Conservation (phyloP, 495 filamentous ascomycete species). For the Hyaloscypha finlandica region DNA sequence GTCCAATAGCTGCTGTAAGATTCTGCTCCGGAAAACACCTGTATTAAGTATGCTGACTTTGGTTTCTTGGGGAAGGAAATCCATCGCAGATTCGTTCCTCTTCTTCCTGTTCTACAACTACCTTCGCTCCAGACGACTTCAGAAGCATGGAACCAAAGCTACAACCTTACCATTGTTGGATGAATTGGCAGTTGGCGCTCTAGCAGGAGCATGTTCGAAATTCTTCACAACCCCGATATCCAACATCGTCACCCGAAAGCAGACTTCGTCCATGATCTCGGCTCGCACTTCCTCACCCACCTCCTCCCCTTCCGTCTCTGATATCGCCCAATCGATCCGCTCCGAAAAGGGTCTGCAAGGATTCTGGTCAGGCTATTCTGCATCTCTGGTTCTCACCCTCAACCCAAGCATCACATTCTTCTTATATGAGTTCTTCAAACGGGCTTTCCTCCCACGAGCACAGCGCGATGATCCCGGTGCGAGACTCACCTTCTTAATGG, state of each 20-base stretch:
- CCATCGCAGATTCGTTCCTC: conserved; percentile 74
- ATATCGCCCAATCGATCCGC: conserved; percentile 65
- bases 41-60: no score
- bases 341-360: conserved; percentile 72
- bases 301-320: conserved; percentile 44
- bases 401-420: conserved; percentile 89
- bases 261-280: conserved; percentile 60
- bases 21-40: no score
- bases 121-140: conserved; percentile 62
- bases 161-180: conserved; percentile 64
- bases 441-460: conserved; percentile 51
- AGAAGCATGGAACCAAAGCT: conserved; percentile 39
- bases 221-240: conserved; percentile 79
- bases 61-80: conserved; percentile 44
- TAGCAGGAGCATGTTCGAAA: conserved; percentile 77
- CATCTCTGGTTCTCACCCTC: conserved; percentile 74
- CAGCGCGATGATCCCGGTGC: conserved; percentile 54
- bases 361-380: conserved; percentile 91
- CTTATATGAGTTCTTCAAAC: conserved; percentile 71
- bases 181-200: conserved; percentile 74
- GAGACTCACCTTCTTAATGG: conserved; percentile 60
- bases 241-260: conserved; percentile 82
- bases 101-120: conserved; percentile 84
- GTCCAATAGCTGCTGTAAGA: no score
- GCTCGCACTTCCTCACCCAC: conserved; percentile 13